These are phyloP conservation scores for Suillus clintonianus DNA, from an alignment of 768 basidiomycete species.

Conservation along the genomic window DNA sequence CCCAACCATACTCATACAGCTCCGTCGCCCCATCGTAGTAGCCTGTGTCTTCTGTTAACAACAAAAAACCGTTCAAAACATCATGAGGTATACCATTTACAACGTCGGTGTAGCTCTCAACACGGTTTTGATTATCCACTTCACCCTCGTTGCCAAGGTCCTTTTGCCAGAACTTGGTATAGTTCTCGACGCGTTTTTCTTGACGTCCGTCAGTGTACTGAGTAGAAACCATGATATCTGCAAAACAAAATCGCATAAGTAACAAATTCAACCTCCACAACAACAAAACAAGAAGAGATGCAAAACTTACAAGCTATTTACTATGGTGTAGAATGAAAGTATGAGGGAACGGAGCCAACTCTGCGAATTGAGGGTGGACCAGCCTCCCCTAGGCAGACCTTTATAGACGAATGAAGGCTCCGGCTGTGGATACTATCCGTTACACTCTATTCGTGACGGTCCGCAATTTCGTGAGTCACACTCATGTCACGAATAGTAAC, in stretches of 20 bases:
- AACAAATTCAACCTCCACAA: not conserved
- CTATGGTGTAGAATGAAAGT: not conserved
- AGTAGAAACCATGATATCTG: constrained; percentile 10
- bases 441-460: too few relatives aligned
- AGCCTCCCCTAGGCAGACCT: not conserved
- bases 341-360: not conserved
- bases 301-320: not conserved
- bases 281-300: not conserved
- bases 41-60: constrained; percentile 45
- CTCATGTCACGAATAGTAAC: too few relatives aligned
- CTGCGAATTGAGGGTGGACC: not conserved
- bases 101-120: constrained; percentile 87
- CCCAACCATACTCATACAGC: constrained; percentile 91
- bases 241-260: not conserved
- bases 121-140: constrained; percentile 67
- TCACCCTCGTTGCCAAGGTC: constrained; percentile 70
- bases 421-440: too few relatives aligned
- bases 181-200: constrained; percentile 73
- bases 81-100: constrained; percentile 71
- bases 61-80: not conserved
- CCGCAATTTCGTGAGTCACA: too few relatives aligned
- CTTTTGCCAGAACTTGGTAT: constrained; percentile 91
- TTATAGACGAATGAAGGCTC: not conserved
- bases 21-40: constrained; percentile 95
- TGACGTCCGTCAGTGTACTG: constrained; percentile 59